A percentile compares a stretch with the other conserved stretches of the same genome.
phyloP scores from a whole-genome alignment of 2,329 filamentous ascomycete genomes.

The Exophiala viscosa region DNA sequence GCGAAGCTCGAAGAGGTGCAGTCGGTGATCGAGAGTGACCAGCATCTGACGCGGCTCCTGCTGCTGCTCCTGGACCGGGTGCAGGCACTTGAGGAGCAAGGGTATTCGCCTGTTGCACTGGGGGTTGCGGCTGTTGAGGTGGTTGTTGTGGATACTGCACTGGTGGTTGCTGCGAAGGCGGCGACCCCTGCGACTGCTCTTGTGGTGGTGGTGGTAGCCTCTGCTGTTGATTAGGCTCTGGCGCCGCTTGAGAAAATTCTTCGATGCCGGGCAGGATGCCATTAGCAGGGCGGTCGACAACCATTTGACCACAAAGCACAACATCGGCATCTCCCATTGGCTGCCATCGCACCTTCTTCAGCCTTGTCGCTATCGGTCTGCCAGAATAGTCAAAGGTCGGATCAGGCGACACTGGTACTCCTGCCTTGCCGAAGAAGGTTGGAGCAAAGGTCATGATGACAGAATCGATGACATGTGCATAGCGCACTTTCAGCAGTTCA shows the following conservation, averaged over 20 bases:
- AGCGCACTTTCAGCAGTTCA: conserved; percentile 63
- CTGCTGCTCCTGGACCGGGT: background rate
- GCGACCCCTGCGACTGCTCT: background rate
- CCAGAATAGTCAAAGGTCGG: conserved; percentile 45
- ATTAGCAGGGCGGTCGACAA: conserved; percentile 13
- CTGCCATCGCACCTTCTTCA: conserved; percentile 64
- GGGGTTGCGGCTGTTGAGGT: background rate
- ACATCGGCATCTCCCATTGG: conserved; percentile 74
- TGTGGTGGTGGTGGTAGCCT: conserved; percentile 1
- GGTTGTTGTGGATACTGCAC: background rate
- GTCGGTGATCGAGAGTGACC: background rate
- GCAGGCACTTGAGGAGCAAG: background rate
- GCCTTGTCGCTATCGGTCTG: conserved; percentile 61
- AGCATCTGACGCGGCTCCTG: no score
- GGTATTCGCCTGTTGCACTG: background rate
- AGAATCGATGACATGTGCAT: conserved; percentile 64
- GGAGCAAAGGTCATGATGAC: conserved; percentile 88
- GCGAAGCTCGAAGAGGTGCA: background rate
- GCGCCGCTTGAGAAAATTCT: conserved; percentile 15
- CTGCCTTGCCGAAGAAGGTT: conserved; percentile 79
- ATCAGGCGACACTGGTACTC: conserved; percentile 72
- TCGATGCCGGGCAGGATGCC: conserved; percentile 21
- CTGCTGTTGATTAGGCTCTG: background rate
- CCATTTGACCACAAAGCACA: conserved; percentile 69
- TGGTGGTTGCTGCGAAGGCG: background rate